Conservation (phyloP, 2,329 filamentous ascomycete genomes). For the Penicillium hordei region DNA sequence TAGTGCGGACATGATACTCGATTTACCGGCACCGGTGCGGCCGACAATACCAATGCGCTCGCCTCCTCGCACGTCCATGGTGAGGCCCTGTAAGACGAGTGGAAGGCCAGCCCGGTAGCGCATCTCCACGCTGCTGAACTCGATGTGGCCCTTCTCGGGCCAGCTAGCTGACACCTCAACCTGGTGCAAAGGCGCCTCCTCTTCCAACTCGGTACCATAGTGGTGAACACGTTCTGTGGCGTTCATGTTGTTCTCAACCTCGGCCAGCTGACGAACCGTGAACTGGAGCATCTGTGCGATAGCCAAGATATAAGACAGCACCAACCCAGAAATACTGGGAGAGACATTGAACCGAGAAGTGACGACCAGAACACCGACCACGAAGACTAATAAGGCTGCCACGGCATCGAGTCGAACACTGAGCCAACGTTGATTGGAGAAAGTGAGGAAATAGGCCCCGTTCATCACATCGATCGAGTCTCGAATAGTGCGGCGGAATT, state of each 20-base stretch:
- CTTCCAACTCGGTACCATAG: conserved; percentile 82
- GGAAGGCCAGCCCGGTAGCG: conserved; percentile 71
- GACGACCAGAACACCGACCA: conserved; percentile 84
- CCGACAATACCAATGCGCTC: conserved; percentile 52
- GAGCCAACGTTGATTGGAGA: conserved; percentile 93
- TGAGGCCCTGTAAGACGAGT: conserved; percentile 68
- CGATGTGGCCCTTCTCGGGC: conserved; percentile 82
- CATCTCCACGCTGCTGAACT: conserved; percentile 75
- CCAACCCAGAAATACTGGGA: conserved; percentile 81
- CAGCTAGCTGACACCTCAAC: conserved; percentile 69
- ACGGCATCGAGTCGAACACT: conserved; percentile 81
- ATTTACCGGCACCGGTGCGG: conserved; percentile 48
- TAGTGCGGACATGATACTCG: conserved; percentile 48
- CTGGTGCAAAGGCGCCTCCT: conserved; percentile 82
- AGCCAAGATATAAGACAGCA: conserved; percentile 87
- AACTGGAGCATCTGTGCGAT: conserved; percentile 97
- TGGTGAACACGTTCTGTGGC: conserved; percentile 88
- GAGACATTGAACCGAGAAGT: conserved; percentile 83
- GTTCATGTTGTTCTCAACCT: conserved; percentile 98
- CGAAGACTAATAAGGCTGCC: conserved; percentile 80
- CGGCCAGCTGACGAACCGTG: conserved; percentile 86
- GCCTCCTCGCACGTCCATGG: conserved; percentile 46
- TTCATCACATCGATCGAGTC: conserved; percentile 86
- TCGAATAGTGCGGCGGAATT: conserved; percentile 70
- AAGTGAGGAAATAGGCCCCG: conserved; percentile 89